Percentiles rank a stretch among this genome's conserved stretches.
These are phyloP conservation scores for Lotus japonicus DNA, from an alignment of 306 rosid genomes.

Conservation along the genomic window DNA sequence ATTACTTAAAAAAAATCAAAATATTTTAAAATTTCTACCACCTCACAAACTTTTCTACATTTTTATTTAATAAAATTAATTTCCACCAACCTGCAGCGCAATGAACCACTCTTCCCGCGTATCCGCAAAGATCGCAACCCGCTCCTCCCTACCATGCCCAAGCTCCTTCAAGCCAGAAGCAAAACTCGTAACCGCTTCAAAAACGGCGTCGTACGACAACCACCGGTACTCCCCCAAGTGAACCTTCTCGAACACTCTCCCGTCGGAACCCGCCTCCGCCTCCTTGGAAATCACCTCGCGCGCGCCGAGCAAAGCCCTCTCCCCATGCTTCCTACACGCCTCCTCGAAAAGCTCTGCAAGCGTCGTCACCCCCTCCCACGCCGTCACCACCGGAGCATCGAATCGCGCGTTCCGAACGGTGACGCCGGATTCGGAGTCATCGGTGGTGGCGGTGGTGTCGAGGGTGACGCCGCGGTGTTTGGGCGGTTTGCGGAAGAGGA, in stretches of 20 bases:
- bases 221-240: constrained; percentile 77
- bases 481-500: constrained; percentile 37
- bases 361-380: constrained; percentile 75
- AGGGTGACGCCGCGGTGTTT: constrained; percentile 59
- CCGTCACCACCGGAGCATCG: constrained; percentile 38
- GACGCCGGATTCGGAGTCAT: no score
- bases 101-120: constrained; percentile 91
- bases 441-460: constrained; percentile 55
- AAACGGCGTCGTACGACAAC: constrained; percentile 60
- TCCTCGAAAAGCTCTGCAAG: constrained; percentile 79
- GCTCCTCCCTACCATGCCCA: constrained; percentile 67
- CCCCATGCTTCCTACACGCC: constrained; percentile 45
- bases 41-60: no score
- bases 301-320: constrained; percentile 65
- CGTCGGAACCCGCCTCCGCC: constrained; percentile 41
- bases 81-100: constrained; percentile 93
- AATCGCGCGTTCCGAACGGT: constrained; percentile 53
- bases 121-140: constrained; percentile 85
- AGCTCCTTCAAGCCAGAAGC: constrained; percentile 67
- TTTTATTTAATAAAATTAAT: no score
- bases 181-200: constrained; percentile 59
- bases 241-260: constrained; percentile 82
- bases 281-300: constrained; percentile 61
- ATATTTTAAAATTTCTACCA: no score
- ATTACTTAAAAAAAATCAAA: no score